These are phyloP conservation scores for Paratinospora sagittata DNA, from an alignment of 164 flowering plant species.

Conservation along the genomic window DNA sequence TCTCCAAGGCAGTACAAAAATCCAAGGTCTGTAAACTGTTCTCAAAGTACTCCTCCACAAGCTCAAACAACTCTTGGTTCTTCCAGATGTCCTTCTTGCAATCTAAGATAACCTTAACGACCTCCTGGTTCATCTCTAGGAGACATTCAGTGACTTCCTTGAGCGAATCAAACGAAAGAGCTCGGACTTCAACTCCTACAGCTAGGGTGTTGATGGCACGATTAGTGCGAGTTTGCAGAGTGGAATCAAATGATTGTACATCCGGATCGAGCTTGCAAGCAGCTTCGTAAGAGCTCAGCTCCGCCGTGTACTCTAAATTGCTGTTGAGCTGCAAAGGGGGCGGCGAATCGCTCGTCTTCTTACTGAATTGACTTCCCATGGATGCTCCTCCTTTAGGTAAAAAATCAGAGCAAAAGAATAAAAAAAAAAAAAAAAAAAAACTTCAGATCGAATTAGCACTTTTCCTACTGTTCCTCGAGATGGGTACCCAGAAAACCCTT, in stretches of 20 bases:
- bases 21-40: slow-evolving; percentile 58
- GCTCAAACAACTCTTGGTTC: slow-evolving; percentile 38
- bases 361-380: slow-evolving; percentile 27
- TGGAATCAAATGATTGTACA: slow-evolving; percentile 47
- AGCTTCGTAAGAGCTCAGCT: slow-evolving; percentile 54
- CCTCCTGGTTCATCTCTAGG: slow-evolving; percentile 74
- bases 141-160: slow-evolving; percentile 52
- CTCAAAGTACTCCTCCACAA: slow-evolving; percentile 73
- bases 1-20: slow-evolving; percentile 62
- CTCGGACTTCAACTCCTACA: slow-evolving; percentile 41
- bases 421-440: no score
- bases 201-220: slow-evolving; percentile 51
- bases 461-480: neutral
- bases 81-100: slow-evolving; percentile 65
- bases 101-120: slow-evolving; percentile 50
- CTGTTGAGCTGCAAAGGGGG: slow-evolving; percentile 12
- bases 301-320: slow-evolving; percentile 28
- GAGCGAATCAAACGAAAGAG: slow-evolving; percentile 62
- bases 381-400: neutral
- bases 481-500: neutral
- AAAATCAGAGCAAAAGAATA: neutral
- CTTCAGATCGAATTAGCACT: no score
- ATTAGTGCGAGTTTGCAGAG: slow-evolving; percentile 46
- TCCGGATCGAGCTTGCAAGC: slow-evolving; percentile 61
- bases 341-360: slow-evolving; percentile 22